Percentiles rank a stretch among this genome's conserved stretches.
These are phyloP conservation scores for Eucalyptus guilfoylei DNA, from an alignment of 345 rosid species.

Conservation along the genomic window DNA sequence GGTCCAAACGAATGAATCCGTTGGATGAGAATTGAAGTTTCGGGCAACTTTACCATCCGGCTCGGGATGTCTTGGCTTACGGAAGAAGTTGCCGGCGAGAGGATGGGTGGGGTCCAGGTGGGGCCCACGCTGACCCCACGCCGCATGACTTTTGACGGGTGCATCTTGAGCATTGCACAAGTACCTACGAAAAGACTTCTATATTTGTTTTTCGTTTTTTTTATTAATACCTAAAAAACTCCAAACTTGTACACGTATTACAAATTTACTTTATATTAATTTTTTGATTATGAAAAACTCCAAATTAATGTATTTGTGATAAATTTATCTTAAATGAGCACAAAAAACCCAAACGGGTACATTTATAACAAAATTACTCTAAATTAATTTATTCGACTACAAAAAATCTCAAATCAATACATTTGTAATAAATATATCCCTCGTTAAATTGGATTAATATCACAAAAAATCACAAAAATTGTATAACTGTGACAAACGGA, in stretches of 20 bases:
- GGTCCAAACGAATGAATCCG: not conserved
- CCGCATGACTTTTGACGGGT: not conserved
- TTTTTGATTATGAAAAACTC: accelerated
- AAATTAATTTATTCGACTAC: accelerated
- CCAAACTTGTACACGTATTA: accelerated
- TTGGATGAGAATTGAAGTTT: not conserved
- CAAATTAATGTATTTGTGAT: accelerated
- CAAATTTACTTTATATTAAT: no score
- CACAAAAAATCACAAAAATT: no score
- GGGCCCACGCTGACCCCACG: not conserved
- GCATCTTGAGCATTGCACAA: not conserved
- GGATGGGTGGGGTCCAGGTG: not conserved
- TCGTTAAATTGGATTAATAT: no score
- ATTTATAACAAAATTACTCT: no score
- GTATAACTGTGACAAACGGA: accelerated
- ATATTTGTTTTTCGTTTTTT: no score
- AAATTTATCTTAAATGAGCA: no score
- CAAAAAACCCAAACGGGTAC: accelerated
- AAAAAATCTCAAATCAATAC: accelerated
- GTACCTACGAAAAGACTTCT: no score
- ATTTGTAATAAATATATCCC: no score
- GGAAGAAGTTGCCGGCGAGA: not conserved
- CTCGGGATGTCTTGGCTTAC: not conserved
- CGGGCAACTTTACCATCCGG: not conserved
- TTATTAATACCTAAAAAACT: no score